Base-by-base conservation (phyloP, 192 early-diverging fungal species). In the Podila verticillata region DNA sequence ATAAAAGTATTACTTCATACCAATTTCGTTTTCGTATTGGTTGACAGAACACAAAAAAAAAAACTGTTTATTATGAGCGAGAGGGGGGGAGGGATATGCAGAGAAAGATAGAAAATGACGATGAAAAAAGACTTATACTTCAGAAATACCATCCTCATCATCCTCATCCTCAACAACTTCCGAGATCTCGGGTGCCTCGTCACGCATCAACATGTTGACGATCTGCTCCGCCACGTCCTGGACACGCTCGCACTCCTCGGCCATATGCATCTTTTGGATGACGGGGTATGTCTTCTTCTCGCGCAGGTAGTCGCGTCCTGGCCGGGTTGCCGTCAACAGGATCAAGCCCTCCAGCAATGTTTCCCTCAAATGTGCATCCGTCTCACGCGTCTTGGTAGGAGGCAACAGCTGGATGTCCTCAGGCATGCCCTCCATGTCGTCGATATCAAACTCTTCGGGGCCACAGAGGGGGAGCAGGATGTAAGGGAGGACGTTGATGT, bases 341-440 rank as follows among this genome's bases (percentile, higher is more conserved):
- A 97, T 75, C 44, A 99, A 72, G 0, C 90, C 87, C 84, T 99
- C 97, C 19, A 96, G 83, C 15, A 99, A 84, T 15, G 89, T 91
- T 26, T 83, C 63, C 19, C 94, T 88, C 13, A 99, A 82, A 24
- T 89, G 84, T 24, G 92, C 74, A 69, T 97, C 96, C 0, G 83
- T 39, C 80, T 99, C 97, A 61, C 96, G 93, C 61, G 83, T 91
- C 87, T 98, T 98, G 30, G 92, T 90, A 7, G 88, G 85, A 48
- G 91, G 92, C 44, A 97, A 73, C 4, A 98, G 81, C 75, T 97
- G 95, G 35, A 97, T 91, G 73, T 98, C 97, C 63, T 96, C 95
- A 1, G 95, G 97, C 88, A 99, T 92, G 5, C 85, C 86, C 34
- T 97, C 96, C 91, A 96, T 95, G 47, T 98, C 96, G 61, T 99